Evolutionary conservation across 441 rosid species (phyloP).

Genomic region (Populus tomentosa): DNA sequence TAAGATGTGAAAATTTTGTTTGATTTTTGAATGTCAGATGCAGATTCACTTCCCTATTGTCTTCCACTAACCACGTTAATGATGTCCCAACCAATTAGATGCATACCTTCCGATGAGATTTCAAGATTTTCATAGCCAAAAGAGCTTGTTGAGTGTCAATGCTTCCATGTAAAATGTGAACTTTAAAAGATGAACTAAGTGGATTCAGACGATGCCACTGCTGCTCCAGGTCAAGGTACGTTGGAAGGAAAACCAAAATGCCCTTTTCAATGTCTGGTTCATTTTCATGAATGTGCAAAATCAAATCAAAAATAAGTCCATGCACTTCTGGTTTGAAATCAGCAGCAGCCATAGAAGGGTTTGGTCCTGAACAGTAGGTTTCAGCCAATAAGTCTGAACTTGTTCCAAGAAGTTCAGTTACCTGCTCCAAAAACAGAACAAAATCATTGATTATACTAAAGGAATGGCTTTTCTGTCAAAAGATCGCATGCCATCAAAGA

Average conservation of each 20-base stretch:
- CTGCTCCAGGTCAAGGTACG: conserved; percentile 77
- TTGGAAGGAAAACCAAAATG: conserved; percentile 93
- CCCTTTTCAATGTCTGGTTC: conserved; percentile 89
- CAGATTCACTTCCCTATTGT: neutral
- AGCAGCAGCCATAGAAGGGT: conserved; percentile 57
- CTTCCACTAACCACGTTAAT: conserved; percentile 1
- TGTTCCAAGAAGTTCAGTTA: conserved; percentile 52
- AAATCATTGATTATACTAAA: conserved; percentile 7
- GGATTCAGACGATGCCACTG: conserved; percentile 73
- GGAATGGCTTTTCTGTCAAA: conserved; percentile 1
- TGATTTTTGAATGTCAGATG: neutral
- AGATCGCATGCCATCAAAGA: neutral
- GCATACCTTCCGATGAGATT: conserved; percentile 85
- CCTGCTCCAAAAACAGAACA: conserved; percentile 41
- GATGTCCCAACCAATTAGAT: conserved; percentile 11
- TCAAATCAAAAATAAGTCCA: conserved; percentile 66
- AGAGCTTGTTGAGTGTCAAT: conserved; percentile 86
- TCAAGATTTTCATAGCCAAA: conserved; percentile 78
- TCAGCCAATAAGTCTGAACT: conserved; percentile 41
- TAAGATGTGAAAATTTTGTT: neutral
- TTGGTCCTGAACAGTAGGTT: conserved; percentile 56
- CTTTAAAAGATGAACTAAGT: conserved; percentile 51
- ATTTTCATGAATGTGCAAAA: conserved; percentile 61
- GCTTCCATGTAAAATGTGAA: conserved; percentile 86
- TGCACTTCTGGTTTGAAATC: conserved; percentile 71